phyloP scores from a whole-genome alignment of 1,139 yeast species.

The Zygosaccharomyces sapae region DNA sequence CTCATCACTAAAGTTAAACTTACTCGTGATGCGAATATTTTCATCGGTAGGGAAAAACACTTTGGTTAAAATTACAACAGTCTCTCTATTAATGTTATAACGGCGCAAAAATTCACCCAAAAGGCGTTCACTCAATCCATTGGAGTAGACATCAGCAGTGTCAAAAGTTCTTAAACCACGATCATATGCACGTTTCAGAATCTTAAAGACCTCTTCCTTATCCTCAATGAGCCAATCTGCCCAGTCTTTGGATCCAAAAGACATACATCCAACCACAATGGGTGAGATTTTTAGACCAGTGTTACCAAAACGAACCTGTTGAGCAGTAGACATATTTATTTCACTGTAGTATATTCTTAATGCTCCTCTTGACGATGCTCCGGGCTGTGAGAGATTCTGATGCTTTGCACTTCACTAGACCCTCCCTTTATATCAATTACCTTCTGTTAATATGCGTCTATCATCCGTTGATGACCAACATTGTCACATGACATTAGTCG shows the following conservation, averaged over 20 bases:
- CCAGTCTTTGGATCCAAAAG: constrained; percentile 43
- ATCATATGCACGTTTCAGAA: constrained; percentile 44
- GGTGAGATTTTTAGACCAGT: constrained; percentile 44
- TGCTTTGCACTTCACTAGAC: no score
- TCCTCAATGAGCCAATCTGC: constrained; percentile 43
- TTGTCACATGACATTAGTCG: no score
- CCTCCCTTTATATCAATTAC: no score
- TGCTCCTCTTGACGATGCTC: no score
- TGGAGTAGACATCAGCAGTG: constrained; percentile 43
- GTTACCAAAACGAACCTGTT: background rate
- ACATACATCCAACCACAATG: constrained; percentile 49
- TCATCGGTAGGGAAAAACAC: constrained; percentile 30
- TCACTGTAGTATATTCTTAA: no score
- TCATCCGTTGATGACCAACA: no score
- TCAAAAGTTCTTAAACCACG: constrained; percentile 46
- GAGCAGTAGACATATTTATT: constrained; percentile 15
- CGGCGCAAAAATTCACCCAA: constrained; percentile 40
- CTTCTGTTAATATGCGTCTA: no score
- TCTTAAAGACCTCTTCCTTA: constrained; percentile 34
- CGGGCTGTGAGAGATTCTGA: no score
- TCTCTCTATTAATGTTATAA: constrained; percentile 40
- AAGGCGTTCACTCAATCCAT: constrained; percentile 39
- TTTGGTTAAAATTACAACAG: constrained; percentile 43
- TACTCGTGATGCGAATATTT: constrained; percentile 6
- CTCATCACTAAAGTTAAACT: constrained; percentile 12